Percentiles rank a stretch among this genome's conserved stretches.
phyloP scores from a whole-genome alignment of 352 stramenopile species.

The Blastocystis sp. region DNA sequence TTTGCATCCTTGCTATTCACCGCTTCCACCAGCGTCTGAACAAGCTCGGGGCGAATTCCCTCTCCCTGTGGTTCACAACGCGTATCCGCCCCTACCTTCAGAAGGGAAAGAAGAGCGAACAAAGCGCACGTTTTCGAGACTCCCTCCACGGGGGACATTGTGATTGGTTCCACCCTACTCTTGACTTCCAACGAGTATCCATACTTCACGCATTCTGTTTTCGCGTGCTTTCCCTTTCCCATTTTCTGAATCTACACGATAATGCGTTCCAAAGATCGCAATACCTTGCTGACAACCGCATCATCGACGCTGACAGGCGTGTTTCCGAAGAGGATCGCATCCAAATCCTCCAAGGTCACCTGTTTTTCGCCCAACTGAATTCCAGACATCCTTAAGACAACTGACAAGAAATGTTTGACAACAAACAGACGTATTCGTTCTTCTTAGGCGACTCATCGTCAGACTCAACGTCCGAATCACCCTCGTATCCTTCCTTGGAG shows the following conservation, averaged over 20 bases:
- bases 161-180: neutral
- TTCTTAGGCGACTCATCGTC: neutral
- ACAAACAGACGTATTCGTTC: constrained; percentile 31
- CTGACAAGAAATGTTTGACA: neutral
- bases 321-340: constrained; percentile 12
- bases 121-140: neutral
- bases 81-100: neutral
- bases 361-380: constrained; percentile 57
- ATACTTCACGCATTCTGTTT: constrained; percentile 3
- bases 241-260: constrained; percentile 49
- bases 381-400: neutral
- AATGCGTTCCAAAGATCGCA: neutral
- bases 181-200: neutral
- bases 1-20: neutral
- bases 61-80: neutral
- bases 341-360: constrained; percentile 57
- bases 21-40: neutral
- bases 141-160: neutral
- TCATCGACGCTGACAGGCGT: constrained; percentile 20
- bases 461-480: constrained; percentile 30
- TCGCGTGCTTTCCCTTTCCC: constrained; percentile 36
- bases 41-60: neutral
- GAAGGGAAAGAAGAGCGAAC: constrained; percentile 35
- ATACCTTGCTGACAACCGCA: neutral
- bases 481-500: constrained; percentile 52